These are phyloP conservation scores for Lizonia empirigonia DNA, from an alignment of 2,329 filamentous ascomycete genomes.

Conservation along the genomic window DNA sequence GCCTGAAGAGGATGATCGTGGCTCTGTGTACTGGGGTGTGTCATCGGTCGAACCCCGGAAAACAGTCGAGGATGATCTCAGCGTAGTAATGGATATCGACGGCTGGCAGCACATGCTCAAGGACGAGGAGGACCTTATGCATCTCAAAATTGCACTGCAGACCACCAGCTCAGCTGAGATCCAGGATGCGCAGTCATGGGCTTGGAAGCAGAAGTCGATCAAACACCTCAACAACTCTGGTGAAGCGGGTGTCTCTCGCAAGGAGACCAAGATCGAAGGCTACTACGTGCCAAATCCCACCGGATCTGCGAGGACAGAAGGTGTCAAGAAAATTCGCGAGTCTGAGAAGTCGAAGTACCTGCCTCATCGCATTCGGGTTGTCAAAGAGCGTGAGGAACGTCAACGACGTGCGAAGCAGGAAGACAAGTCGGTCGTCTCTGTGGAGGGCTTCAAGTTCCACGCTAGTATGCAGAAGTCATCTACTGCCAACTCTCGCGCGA, in stretches of 20 bases:
- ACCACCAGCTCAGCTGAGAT: constrained; percentile 56
- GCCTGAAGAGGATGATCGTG: constrained; percentile 47
- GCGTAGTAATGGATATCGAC: constrained; percentile 69
- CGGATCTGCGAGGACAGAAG: constrained; percentile 88
- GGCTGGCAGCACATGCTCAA: constrained; percentile 72
- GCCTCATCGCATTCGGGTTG: constrained; percentile 95
- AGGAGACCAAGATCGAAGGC: constrained; percentile 62
- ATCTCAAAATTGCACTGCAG: constrained; percentile 60
- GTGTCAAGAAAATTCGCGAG: constrained; percentile 92
- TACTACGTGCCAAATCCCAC: constrained; percentile 86
- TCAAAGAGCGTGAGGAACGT: constrained; percentile 88
- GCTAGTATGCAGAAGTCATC: constrained; percentile 76
- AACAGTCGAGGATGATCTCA: constrained; percentile 69
- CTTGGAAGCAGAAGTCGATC: constrained; percentile 74
- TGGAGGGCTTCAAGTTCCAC: constrained; percentile 61
- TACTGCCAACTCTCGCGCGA: constrained; percentile 89
- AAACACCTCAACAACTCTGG: constrained; percentile 69
- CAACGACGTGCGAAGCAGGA: constrained; percentile 74
- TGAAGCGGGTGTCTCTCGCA: constrained; percentile 58
- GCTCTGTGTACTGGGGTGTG: constrained; percentile 65
- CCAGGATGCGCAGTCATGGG: constrained; percentile 66
- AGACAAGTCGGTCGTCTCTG: constrained; percentile 48
- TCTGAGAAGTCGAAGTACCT: constrained; percentile 98
- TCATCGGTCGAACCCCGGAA: constrained; percentile 64
- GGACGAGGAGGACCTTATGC: constrained; percentile 69